Conservation (phyloP, 2,329 filamentous ascomycete species). For the Colletotrichum falcatum region DNA sequence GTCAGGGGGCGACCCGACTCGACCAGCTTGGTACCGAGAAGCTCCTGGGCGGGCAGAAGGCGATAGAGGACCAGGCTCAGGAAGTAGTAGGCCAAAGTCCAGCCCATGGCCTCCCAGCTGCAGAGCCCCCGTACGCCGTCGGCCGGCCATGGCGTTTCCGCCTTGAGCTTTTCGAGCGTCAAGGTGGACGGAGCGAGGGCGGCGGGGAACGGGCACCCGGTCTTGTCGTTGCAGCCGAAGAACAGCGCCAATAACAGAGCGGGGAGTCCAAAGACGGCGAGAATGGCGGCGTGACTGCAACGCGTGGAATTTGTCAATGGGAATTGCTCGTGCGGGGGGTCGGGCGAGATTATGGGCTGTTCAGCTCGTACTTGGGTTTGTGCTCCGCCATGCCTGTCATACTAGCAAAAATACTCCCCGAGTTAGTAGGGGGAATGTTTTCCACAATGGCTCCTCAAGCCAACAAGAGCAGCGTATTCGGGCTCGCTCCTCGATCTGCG, state of each 20-base stretch:
- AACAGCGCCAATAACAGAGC: constrained; percentile 78
- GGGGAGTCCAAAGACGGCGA: constrained; percentile 82
- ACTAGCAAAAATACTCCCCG: not conserved
- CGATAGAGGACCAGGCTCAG: constrained; percentile 79
- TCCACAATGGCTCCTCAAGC: not conserved
- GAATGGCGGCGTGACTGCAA: constrained; percentile 75
- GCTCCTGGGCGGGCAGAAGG: constrained; percentile 77
- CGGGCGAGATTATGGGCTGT: constrained; percentile 48
- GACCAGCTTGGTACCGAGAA: constrained; percentile 74
- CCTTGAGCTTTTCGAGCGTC: constrained; percentile 76
- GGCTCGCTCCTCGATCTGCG: not conserved
- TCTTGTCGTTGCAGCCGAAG: constrained; percentile 88
- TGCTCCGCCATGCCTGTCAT: constrained; percentile 7
- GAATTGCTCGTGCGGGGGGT: not conserved
- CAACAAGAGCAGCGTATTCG: not conserved
- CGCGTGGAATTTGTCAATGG: not conserved
- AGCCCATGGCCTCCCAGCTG: constrained; percentile 74
- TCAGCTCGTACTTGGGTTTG: constrained; percentile 47
- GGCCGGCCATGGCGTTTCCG: constrained; percentile 80
- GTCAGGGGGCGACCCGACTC: constrained; percentile 74
- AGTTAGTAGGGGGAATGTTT: not conserved
- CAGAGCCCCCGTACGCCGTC: constrained; percentile 75
- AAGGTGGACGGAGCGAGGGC: constrained; percentile 76
- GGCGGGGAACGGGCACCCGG: constrained; percentile 86
- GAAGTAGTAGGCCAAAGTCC: constrained; percentile 79